Conservation (phyloP, 805 yeast species). For the Saccharomycopsis lassenensis region DNA sequence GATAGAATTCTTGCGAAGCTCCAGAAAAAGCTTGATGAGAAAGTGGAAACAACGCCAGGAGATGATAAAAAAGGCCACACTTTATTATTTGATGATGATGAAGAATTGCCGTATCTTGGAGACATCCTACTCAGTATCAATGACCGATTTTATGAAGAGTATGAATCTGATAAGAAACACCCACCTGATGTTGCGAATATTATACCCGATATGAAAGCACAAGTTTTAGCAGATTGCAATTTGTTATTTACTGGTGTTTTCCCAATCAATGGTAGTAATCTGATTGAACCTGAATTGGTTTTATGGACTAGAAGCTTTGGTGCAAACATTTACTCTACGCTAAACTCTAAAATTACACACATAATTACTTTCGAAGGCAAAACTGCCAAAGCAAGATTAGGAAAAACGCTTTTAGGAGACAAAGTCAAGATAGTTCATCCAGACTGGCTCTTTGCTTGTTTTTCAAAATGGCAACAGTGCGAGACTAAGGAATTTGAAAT, state of each 20-base stretch:
- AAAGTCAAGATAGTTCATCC: conserved; percentile 71
- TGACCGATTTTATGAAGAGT: conserved; percentile 45
- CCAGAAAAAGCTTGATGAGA: conserved; percentile 57
- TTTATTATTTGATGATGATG: conserved; percentile 68
- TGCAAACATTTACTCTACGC: conserved; percentile 66
- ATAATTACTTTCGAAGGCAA: conserved; percentile 72
- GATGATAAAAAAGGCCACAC: conserved; percentile 27
- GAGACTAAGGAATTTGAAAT: conserved; percentile 51
- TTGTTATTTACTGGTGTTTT: conserved; percentile 83
- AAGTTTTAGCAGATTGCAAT: conserved; percentile 56
- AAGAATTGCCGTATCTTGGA: conserved; percentile 56
- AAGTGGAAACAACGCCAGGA: conserved; percentile 14
- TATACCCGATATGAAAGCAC: conserved; percentile 61
- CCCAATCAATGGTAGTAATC: conserved; percentile 61
- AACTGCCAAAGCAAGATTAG: conserved; percentile 77
- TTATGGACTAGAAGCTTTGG: conserved; percentile 92
- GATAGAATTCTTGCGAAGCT: conserved; percentile 79
- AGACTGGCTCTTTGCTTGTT: conserved; percentile 84
- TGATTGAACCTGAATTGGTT: conserved; percentile 75
- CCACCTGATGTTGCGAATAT: conserved; percentile 59
- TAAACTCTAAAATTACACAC: conserved; percentile 70
- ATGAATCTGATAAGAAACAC: conserved; percentile 35
- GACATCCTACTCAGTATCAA: conserved; percentile 57
- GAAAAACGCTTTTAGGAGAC: conserved; percentile 49
- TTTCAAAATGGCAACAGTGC: conserved; percentile 65